Evolutionary conservation across 208 protist genomes (phyloP).

Genomic region (Angomonas deanei): DNA sequence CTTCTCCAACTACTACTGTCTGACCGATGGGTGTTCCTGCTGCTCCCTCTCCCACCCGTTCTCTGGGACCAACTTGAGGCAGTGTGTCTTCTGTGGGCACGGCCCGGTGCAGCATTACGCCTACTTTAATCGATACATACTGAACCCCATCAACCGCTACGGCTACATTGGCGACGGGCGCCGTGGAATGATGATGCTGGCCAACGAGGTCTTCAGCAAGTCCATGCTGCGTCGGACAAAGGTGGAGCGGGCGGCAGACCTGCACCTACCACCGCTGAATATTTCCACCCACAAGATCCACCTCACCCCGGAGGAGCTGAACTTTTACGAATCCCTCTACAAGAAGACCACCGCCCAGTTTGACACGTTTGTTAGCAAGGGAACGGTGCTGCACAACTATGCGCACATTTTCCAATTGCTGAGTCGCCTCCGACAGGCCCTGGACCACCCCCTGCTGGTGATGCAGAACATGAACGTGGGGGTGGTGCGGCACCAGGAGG

Average conservation of each 20-base stretch:
- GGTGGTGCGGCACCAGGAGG: conserved; percentile 47
- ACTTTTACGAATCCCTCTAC: conserved; percentile 92
- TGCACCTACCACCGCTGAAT: conserved; percentile 68
- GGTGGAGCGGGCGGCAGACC: conserved; percentile 70
- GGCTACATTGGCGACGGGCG: conserved; percentile 90
- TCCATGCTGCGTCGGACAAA: conserved; percentile 91
- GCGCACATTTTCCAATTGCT: conserved; percentile 94
- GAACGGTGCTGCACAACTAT: conserved; percentile 92
- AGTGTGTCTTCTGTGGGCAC: conserved; percentile 90
- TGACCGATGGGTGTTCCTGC: conserved; percentile 82
- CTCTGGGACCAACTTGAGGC: conserved; percentile 54
- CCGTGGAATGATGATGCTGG: conserved; percentile 81
- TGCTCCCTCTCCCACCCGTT: conserved; percentile 87
- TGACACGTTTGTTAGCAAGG: conserved; percentile 88
- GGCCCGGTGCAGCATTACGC: conserved; percentile 90
- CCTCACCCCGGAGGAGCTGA: conserved; percentile 74
- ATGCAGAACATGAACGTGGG: conserved; percentile 69
- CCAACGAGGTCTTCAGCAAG: conserved; percentile 83
- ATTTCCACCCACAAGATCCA: conserved; percentile 51
- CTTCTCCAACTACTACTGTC: conserved; percentile 88
- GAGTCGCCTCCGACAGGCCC: conserved; percentile 86
- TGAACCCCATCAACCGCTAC: conserved; percentile 94
- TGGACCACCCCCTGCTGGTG: conserved; percentile 88
- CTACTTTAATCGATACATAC: conserved; percentile 90
- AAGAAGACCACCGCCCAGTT: conserved; percentile 87